Conservation (phyloP, 345 rosid genomes). For the Rhizophora mangle region DNA sequence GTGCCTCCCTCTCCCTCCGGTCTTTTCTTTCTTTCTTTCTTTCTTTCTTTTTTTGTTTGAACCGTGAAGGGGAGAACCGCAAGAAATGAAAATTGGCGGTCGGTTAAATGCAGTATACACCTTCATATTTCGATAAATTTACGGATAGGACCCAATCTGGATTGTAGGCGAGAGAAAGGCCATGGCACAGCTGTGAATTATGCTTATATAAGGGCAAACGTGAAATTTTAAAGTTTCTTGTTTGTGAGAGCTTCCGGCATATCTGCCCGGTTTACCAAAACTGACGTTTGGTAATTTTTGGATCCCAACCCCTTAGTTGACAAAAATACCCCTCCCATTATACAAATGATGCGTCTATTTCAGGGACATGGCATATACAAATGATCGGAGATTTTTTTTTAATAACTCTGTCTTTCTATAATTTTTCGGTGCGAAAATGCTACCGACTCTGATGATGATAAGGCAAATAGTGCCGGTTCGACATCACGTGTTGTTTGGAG, state of each 20-base stretch:
- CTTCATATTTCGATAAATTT: neutral
- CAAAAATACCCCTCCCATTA: neutral
- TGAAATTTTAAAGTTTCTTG: neutral
- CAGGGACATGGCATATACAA: neutral
- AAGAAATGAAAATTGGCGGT: constrained; percentile 12
- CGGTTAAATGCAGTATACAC: neutral
- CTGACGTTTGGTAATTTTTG: neutral
- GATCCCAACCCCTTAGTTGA: neutral
- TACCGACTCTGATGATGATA: too few species aligned
- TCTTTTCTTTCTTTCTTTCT: neutral
- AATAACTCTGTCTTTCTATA: too few species aligned
- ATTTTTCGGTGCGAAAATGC: too few species aligned
- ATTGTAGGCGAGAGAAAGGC: neutral
- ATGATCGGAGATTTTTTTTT: neutral
- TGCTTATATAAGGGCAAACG: neutral
- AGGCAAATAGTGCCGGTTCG: too few species aligned
- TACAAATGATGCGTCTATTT: neutral
- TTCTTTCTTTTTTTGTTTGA: neutral
- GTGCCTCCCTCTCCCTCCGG: neutral
- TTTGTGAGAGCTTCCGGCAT: neutral
- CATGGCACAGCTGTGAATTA: neutral
- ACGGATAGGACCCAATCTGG: neutral
- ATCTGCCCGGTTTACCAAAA: neutral
- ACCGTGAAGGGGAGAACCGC: neutral
- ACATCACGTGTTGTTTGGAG: too few species aligned